phyloP scores from a whole-genome alignment of 192 early-diverging fungal genomes.

The Coemansia sp. region DNA sequence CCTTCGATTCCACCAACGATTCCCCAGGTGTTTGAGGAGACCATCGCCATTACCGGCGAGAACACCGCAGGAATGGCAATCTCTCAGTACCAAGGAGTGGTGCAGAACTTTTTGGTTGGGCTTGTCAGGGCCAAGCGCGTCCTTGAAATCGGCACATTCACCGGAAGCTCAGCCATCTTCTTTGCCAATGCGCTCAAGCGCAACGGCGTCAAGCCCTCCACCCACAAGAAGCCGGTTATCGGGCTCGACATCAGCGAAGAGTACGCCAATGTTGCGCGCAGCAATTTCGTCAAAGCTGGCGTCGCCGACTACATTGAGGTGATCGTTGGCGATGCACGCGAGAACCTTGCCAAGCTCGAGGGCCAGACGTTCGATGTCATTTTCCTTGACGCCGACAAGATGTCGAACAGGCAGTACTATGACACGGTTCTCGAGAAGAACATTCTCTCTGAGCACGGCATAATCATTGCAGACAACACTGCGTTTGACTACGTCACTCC shows the following conservation, averaged over 20 bases:
- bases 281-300: constrained; percentile 34
- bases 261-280: constrained; percentile 51
- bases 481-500: constrained; percentile 17
- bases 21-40: constrained; percentile 13
- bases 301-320: constrained; percentile 50
- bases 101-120: constrained; percentile 55
- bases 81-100: constrained; percentile 52
- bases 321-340: constrained; percentile 30
- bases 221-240: constrained; percentile 35
- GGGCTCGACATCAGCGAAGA: constrained; percentile 60
- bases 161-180: constrained; percentile 62
- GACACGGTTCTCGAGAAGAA: constrained; percentile 60
- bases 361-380: constrained; percentile 61
- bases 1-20: constrained; percentile 29
- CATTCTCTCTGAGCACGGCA: constrained; percentile 57
- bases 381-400: constrained; percentile 75
- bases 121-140: constrained; percentile 55
- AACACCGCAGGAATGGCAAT: constrained; percentile 43
- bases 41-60: constrained; percentile 9
- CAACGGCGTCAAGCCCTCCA: constrained; percentile 28
- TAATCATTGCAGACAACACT: constrained; percentile 45
- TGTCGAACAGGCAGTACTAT: constrained; percentile 62
- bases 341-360: background rate
- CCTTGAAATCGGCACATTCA: constrained; percentile 70
- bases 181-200: constrained; percentile 66